Percentiles rank a stretch among this genome's conserved stretches.
These are phyloP conservation scores for Mimosa bimucronata DNA, from an alignment of 306 rosid species.

Conservation along the genomic window DNA sequence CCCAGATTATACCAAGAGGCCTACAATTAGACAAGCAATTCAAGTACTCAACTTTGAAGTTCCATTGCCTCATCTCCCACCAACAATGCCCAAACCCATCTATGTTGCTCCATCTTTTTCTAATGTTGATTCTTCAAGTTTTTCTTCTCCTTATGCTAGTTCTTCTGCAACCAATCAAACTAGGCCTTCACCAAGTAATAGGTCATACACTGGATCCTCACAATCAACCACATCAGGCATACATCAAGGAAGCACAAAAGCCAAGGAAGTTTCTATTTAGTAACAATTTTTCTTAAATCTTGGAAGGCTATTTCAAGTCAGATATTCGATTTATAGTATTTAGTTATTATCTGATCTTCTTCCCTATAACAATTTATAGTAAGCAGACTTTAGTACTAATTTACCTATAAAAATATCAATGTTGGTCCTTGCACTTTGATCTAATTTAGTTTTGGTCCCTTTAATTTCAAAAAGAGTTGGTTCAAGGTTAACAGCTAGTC, in stretches of 20 bases:
- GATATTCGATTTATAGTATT: neutral
- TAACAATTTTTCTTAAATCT: neutral
- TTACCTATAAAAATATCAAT: too few relatives aligned
- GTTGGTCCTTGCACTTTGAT: too few relatives aligned
- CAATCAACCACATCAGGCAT: neutral
- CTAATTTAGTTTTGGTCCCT: too few relatives aligned
- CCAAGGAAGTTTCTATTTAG: neutral
- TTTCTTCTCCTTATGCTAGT: neutral
- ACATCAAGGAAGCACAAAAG: neutral
- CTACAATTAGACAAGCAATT: conserved; percentile 7
- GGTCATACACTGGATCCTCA: neutral
- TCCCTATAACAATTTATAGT: neutral
- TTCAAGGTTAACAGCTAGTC: too few relatives aligned
- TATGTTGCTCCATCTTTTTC: neutral
- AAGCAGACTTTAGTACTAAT: neutral
- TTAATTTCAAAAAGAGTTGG: too few relatives aligned
- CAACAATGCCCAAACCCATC: neutral
- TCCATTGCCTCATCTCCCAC: neutral
- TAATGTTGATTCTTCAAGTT: neutral
- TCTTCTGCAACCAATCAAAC: neutral
- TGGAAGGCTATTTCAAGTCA: neutral
- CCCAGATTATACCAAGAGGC: conserved; percentile 9
- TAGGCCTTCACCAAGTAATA: neutral
- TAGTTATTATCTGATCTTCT: neutral
- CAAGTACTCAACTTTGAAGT: neutral